Percentiles rank a stretch among this genome's conserved stretches.
These are phyloP conservation scores for Hymenoscyphus occultus DNA, from an alignment of 2,329 filamentous ascomycete species.

Conservation along the genomic window DNA sequence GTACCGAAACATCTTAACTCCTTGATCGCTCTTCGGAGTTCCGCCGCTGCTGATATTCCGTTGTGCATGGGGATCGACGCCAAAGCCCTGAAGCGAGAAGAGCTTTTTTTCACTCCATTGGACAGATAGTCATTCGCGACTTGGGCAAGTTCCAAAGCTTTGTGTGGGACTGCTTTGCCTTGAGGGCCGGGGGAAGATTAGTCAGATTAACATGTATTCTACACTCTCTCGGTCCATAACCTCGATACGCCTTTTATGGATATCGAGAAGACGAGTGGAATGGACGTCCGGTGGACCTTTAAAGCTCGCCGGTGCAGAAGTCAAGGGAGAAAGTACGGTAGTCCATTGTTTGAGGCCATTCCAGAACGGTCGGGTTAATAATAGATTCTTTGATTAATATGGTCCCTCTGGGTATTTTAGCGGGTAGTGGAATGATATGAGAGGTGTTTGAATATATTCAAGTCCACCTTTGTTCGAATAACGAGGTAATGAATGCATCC, in stretches of 20 bases:
- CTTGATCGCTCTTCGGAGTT: slow-evolving; percentile 48
- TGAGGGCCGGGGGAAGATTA: slow-evolving; percentile 48
- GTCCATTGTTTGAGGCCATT: slow-evolving; percentile 17
- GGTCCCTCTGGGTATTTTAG: slow-evolving; percentile 20
- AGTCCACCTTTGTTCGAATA: neutral
- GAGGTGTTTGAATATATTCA: neutral
- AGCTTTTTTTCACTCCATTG: slow-evolving; percentile 22
- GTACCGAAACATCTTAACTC: slow-evolving; percentile 59
- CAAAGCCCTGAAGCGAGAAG: slow-evolving; percentile 45
- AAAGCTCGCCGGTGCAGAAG: slow-evolving; percentile 4
- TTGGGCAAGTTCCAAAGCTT: slow-evolving; percentile 42
- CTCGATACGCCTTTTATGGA: slow-evolving; percentile 42
- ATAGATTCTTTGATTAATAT: slow-evolving; percentile 26
- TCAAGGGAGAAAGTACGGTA: slow-evolving; percentile 17
- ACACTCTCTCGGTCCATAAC: slow-evolving; percentile 47
- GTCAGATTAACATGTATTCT: slow-evolving; percentile 48
- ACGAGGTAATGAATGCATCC: neutral
- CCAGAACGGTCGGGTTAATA: slow-evolving; percentile 20
- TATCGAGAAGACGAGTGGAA: slow-evolving; percentile 21
- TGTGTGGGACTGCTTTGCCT: slow-evolving; percentile 42
- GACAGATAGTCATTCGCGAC: slow-evolving; percentile 35
- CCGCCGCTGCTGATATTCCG: slow-evolving; percentile 46
- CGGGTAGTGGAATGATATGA: neutral
- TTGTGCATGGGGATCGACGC: slow-evolving; percentile 52
- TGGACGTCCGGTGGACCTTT: slow-evolving; percentile 9